Base-by-base conservation (phyloP, 2,329 filamentous ascomycete genomes). In the Curvularia sp. region DNA sequence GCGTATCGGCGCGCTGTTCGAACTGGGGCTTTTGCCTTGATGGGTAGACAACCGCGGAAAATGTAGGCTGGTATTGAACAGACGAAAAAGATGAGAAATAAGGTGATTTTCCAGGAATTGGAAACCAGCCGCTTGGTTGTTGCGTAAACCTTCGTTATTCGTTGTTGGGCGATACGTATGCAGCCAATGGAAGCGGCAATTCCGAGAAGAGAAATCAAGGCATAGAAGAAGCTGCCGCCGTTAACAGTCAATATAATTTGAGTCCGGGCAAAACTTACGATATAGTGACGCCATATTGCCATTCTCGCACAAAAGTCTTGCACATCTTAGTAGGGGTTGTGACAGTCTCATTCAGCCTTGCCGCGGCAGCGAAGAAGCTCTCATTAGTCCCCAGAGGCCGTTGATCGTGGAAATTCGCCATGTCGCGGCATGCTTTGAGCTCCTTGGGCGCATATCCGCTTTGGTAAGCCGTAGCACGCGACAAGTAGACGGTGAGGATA, bases 311-410 rank as follows among this genome's bases (percentile, higher is more conserved):
- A 35, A 68, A 72, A 33, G 28, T 50, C 33, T 60, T 47, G 51
- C 71, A 74, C 64, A 74, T 70, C 2, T 61, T 44, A 24, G 54
- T 47, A 2, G 65, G 43, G 22, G 51, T 64, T 2, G 62, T 53
- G 2, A 47, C 43, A 6, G 70, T 71, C 1, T 18, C 54, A 41
- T 74, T 72, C 1, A 72, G 61, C 35, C 68, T 57, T 15, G 63
- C 69, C 5, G 65, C 60, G 12, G 64, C 64, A 18, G 67, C 61
- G 35, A 73, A 74, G 51, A 74, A 74, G 56, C 68, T 72, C 48
- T 73, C 70, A 46, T 71, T 70, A 18, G 55, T 55, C 1, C 69
- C 68, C 12, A 47, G 6, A 28, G 61, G 63, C 33, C 49, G 50
- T 13, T 55, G 35, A 50, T 46, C 44, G 13, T 39, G 24, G 20